Percentiles rank a stretch among this genome's conserved stretches.
These are phyloP conservation scores for Paramecium biaurelia DNA, from an alignment of 73 alveolate genomes.

Conservation along the genomic window DNA sequence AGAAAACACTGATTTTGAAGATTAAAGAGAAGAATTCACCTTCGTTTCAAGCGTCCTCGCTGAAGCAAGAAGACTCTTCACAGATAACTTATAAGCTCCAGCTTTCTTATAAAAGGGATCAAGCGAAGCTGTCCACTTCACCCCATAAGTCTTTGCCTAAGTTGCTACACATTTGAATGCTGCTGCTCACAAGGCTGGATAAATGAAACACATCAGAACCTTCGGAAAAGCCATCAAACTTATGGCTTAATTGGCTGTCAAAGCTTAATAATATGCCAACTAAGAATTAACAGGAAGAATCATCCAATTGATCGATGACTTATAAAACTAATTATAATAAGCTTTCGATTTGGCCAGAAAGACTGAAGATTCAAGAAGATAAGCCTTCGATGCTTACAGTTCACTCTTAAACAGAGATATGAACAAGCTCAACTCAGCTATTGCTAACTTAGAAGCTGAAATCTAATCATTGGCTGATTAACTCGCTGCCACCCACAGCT, in stretches of 20 bases:
- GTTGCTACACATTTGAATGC: constrained; percentile 51
- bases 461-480: constrained; percentile 39
- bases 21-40: constrained; percentile 53
- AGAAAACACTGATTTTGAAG: background rate
- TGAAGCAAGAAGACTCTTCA: constrained; percentile 67
- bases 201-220: constrained; percentile 62
- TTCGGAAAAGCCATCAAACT: constrained; percentile 62
- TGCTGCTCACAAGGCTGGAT: constrained; percentile 62
- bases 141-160: constrained; percentile 56
- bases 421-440: constrained; percentile 57
- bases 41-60: constrained; percentile 63
- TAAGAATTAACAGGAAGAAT: constrained; percentile 54
- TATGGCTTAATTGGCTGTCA: constrained; percentile 46
- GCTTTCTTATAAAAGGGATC: constrained; percentile 37
- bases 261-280: constrained; percentile 43
- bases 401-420: constrained; percentile 36
- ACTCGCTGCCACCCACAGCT: constrained; percentile 42
- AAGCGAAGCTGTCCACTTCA: background rate
- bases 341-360: constrained; percentile 61
- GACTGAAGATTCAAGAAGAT: constrained; percentile 26
- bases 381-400: constrained; percentile 7
- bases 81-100: constrained; percentile 61
- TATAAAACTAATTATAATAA: constrained; percentile 49
- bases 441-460: constrained; percentile 66
- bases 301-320: constrained; percentile 49